Evolutionary conservation across 2,329 filamentous ascomycete genomes (phyloP).

Genomic region (Bipolaris zeicola): DNA sequence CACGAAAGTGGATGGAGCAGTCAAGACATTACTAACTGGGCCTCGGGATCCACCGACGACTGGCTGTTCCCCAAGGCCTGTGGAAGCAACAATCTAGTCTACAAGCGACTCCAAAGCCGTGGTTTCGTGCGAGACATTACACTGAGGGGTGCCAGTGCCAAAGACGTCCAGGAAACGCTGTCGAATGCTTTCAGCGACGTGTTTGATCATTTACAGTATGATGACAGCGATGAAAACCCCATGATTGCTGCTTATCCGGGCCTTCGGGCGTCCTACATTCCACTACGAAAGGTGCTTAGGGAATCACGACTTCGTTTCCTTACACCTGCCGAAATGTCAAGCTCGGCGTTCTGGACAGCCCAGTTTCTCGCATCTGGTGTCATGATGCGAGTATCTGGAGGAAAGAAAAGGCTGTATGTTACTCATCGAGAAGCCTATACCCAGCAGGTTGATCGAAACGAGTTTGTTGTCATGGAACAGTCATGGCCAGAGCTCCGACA

Average conservation of each 20-base stretch:
- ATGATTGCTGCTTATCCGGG: conserved; percentile 54
- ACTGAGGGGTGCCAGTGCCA: conserved; percentile 67
- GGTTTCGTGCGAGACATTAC: conserved; percentile 70
- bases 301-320: conserved; percentile 75
- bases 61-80: conserved; percentile 74
- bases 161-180: conserved; percentile 70
- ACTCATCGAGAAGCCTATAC: conserved; percentile 77
- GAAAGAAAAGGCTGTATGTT: conserved; percentile 70
- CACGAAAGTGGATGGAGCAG: conserved; percentile 56
- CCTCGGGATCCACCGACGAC: conserved; percentile 54
- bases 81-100: conserved; percentile 65
- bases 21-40: conserved; percentile 57
- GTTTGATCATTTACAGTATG: conserved; percentile 42
- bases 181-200: conserved; percentile 65
- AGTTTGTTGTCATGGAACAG: conserved; percentile 17
- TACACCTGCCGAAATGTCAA: conserved; percentile 73
- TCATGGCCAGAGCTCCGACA: conserved; percentile 71
- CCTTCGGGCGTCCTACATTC: conserved; percentile 72
- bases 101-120: conserved; percentile 74
- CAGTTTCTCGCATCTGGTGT: conserved; percentile 72
- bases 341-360: conserved; percentile 72
- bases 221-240: conserved; percentile 35
- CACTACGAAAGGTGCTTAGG: conserved; percentile 75
- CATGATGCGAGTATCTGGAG: conserved; percentile 71
- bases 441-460: conserved; percentile 58